Evolutionary conservation across 805 yeast species (phyloP), one percentile per base, ranked within the genome.

Genomic region (Candida cerambycidarum): DNA sequence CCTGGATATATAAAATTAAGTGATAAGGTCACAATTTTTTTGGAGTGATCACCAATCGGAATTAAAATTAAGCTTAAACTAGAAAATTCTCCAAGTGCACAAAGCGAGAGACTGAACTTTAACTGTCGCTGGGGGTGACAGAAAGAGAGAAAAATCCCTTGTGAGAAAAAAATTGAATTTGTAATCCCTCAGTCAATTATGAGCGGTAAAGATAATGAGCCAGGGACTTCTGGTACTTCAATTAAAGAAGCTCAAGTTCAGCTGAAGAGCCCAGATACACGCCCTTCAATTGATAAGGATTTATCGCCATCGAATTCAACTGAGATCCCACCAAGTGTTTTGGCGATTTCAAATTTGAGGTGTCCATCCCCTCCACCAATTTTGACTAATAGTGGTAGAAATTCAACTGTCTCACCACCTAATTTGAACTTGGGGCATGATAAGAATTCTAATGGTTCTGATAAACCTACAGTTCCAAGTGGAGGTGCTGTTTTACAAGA

Each of bases 331-430:
- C 82, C 83, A 3, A 72, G 80, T 28, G 79, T 73, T 10, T 56
- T 77, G 59, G 84, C 85, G 0, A 62, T 79, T 25, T 78, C 85
- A 6, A 77, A 71, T 55, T 58, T 80, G 42, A 69, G 83, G 46
- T 79, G 85, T 50, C 86, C 87, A 1, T 81, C 86, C 4, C 87
- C 88, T n/a, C 85, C 88, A 1, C 86, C 88, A 6, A 80, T 82
- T 41, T 61, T 80, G 36, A 56, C 59, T 42, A 66, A 65, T 38
- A 46, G 44, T 25, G 40, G 47, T 16, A 39, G 47, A 39, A 34
- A 43, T 27, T 36, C 47, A 16, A 42, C 45, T 5, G 39, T 21
- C 6, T 46, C 53, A 1, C 51, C 51, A 5, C 48, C 49, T 18
- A 44, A 24, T 7, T 34, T 36, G 18, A 41, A 19, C 7, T 31